Conservation (phyloP, 495 filamentous ascomycete species). For the Penicillium pancosmium region DNA sequence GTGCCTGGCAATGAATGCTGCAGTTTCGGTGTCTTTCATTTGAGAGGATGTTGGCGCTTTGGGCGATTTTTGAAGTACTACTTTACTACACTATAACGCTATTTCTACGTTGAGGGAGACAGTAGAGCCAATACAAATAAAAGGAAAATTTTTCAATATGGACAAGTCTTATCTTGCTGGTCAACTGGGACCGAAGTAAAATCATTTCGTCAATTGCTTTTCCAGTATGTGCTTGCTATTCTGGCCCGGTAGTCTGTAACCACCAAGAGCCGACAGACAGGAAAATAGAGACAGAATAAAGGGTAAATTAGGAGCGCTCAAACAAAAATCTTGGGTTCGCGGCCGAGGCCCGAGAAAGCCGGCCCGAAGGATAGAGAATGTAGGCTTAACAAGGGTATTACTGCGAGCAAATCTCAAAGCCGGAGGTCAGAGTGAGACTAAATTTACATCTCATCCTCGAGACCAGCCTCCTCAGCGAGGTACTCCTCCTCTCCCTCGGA, state of each 20-base stretch:
- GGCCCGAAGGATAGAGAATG: constrained; percentile 37
- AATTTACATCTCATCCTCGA: constrained; percentile 49
- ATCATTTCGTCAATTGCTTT: constrained; percentile 37
- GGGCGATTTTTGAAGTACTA: neutral
- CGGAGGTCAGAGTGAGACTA: constrained; percentile 9
- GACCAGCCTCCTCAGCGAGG: constrained; percentile 50
- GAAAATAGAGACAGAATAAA: constrained; percentile 49
- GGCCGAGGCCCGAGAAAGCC: constrained; percentile 30
- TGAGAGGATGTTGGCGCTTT: neutral
- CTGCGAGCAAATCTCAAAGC: constrained; percentile 41
- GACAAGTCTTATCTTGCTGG: neutral
- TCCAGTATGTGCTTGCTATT: constrained; percentile 51
- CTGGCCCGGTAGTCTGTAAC: constrained; percentile 31
- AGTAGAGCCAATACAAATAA: neutral
- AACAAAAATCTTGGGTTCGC: constrained; percentile 41
- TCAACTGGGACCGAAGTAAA: constrained; percentile 1
- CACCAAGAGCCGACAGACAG: constrained; percentile 28
- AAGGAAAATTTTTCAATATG: neutral
- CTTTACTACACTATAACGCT: too few relatives aligned
- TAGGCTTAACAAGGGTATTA: constrained; percentile 51
- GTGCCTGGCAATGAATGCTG: too few relatives aligned
- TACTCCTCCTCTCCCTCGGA: constrained; percentile 74
- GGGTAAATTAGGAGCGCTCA: constrained; percentile 48
- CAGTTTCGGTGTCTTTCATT: neutral
- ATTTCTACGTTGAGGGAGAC: too few relatives aligned